Conservation (phyloP, 179 eudicot species). For the Actinidia arguta region DNA sequence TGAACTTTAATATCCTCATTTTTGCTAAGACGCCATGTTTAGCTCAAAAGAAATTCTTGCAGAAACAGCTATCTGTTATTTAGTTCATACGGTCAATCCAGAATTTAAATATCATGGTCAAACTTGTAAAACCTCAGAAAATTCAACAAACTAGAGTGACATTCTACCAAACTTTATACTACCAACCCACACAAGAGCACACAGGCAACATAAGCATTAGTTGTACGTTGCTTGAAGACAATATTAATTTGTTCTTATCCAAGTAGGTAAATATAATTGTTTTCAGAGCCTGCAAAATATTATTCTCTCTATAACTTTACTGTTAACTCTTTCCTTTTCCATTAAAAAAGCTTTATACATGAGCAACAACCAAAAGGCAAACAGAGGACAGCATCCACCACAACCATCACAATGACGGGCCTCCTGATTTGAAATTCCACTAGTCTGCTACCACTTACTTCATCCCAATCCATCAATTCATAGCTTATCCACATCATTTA, state of each 20-base stretch:
- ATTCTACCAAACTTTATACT: no score
- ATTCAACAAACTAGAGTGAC: no score
- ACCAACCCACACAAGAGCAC: neutral
- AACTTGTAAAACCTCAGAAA: neutral
- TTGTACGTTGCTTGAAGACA: slow-evolving; percentile 2
- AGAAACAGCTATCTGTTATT: neutral
- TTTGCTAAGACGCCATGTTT: neutral
- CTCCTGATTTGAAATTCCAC: no score
- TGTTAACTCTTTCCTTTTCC: neutral
- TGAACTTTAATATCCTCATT: neutral
- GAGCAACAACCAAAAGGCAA: neutral
- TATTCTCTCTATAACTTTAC: neutral
- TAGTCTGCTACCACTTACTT: neutral
- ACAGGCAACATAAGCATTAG: neutral
- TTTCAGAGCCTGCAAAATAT: neutral
- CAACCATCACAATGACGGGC: neutral
- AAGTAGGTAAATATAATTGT: neutral
- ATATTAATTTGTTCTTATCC: neutral
- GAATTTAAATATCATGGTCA: slow-evolving; percentile 4
- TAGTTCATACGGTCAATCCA: neutral
- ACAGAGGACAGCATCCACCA: neutral
- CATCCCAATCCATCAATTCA: neutral
- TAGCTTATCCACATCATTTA: neutral
- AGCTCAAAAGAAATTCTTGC: slow-evolving; percentile 8
- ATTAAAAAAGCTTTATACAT: neutral